These are phyloP conservation scores for Rauvolfia tetraphylla DNA, from an alignment of 257 asterid genomes.

Conservation along the genomic window DNA sequence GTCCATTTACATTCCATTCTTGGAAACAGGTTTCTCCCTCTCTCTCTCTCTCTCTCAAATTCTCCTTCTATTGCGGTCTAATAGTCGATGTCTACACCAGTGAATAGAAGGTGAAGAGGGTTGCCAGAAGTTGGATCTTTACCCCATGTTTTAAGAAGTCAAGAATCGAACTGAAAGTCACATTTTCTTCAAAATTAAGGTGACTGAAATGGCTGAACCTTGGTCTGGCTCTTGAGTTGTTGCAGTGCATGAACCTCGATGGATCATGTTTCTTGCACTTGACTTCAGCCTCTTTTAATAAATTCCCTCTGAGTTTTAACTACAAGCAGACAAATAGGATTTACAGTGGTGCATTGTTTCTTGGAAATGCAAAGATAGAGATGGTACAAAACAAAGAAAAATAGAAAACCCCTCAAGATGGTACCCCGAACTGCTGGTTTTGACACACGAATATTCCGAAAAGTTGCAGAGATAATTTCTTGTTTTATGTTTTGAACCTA, in stretches of 20 bases:
- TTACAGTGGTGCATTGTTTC: not conserved
- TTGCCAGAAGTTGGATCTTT: not conserved
- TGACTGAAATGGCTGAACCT: not conserved
- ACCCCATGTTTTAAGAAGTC: not conserved
- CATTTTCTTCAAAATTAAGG: no score
- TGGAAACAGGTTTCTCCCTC: slow-evolving; percentile 55
- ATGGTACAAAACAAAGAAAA: not conserved
- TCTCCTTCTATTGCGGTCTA: not conserved
- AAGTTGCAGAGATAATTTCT: not conserved
- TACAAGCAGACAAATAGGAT: not conserved
- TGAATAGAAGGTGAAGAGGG: no score
- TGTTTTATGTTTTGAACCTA: not conserved
- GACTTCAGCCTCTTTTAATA: no score
- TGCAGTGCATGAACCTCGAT: no score
- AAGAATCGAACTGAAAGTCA: no score
- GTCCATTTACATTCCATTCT: slow-evolving; percentile 82
- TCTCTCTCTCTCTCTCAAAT: not conserved
- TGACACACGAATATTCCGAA: not conserved
- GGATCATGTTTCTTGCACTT: not conserved
- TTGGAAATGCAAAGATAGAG: not conserved
- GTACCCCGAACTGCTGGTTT: not conserved
- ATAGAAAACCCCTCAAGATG: no score
- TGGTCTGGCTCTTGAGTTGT: no score
- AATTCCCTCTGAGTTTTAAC: not conserved
- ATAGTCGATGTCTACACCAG: no score